Base-by-base conservation (phyloP, 495 filamentous ascomycete species). In the Letharia lupina region DNA sequence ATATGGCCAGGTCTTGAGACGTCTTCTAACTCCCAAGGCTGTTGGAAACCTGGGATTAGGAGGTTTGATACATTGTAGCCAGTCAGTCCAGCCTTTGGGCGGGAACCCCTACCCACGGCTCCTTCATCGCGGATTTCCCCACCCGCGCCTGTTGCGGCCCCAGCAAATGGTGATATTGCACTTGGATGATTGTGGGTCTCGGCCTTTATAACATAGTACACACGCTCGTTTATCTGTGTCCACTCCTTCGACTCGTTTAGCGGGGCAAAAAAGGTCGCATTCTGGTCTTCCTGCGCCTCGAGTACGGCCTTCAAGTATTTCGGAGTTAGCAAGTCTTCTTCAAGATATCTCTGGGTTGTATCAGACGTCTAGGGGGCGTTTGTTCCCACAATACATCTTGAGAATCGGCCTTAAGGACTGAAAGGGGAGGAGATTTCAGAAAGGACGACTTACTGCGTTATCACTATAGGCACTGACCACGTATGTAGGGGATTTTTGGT, bases 401-500 rank as follows among this genome's bases (percentile, higher is more conserved):
- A 33, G 56, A 15, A 2, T 7, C 3, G 56, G 56, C 35, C 56
- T 39, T 58, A 5, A 33, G 56, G 5, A 16, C 28, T 35, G 20
- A 15, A 35, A 58, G 37, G 28, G 9, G 28, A 23, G 2, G 12
- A 16, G 7, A 15, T 6, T 23, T 28, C 23, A 7, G 5, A 20
- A 58, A n/a, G 23, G 28, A 48, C 13, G 23, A 10, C 60, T 59
- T 70, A 96, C 93, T 42, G 94, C 94, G 75, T 98, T 98, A 74
- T 98, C 94, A 67, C 91, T 96, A 73, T 98, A 98, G 12, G 94
- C 95, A 47, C 93, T 97, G 39, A 98, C 82, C 15, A 91, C 94
- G 74, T 86, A 85, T 13, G 87, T 77, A 0, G 91, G 90, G 62
- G 89, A 85, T 63, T 80, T 79, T 72, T 88, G 85, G 76, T 98